These are phyloP conservation scores for Ilyonectria destructans DNA, from an alignment of 2,329 filamentous ascomycete genomes.

Conservation along the genomic window DNA sequence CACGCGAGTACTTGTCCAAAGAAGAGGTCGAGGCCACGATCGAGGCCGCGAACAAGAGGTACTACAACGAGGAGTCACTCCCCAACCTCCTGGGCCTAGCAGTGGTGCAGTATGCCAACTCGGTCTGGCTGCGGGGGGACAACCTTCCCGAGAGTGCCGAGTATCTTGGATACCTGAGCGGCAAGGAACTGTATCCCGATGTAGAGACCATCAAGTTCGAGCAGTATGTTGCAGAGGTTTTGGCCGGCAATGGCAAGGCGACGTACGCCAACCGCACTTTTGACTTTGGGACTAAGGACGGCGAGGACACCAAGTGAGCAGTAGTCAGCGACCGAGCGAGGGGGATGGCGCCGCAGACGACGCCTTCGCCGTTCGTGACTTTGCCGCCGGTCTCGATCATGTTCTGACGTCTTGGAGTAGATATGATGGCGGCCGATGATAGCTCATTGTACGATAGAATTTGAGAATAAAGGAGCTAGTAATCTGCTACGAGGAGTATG, in stretches of 20 bases:
- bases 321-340: not conserved
- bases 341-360: not conserved
- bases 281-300: not conserved
- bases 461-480: not conserved
- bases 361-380: not conserved
- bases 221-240: not conserved
- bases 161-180: conserved; percentile 69
- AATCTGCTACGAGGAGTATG: not conserved
- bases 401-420: not conserved
- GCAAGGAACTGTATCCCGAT: conserved; percentile 67
- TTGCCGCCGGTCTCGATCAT: not conserved
- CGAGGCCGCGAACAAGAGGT: not conserved
- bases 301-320: not conserved
- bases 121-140: conserved; percentile 59
- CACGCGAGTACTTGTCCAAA: conserved; percentile 28
- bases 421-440: not conserved
- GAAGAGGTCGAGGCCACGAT: not conserved
- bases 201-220: conserved; percentile 5
- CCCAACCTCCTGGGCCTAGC: not conserved
- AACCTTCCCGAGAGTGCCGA: conserved; percentile 68
- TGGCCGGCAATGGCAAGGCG: conserved; percentile 19
- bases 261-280: conserved; percentile 9
- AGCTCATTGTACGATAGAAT: not conserved
- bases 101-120: not conserved
- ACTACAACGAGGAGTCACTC: not conserved